Evolutionary conservation across 306 rosid genomes (phyloP).

Genomic region (Abrus precatorius): DNA sequence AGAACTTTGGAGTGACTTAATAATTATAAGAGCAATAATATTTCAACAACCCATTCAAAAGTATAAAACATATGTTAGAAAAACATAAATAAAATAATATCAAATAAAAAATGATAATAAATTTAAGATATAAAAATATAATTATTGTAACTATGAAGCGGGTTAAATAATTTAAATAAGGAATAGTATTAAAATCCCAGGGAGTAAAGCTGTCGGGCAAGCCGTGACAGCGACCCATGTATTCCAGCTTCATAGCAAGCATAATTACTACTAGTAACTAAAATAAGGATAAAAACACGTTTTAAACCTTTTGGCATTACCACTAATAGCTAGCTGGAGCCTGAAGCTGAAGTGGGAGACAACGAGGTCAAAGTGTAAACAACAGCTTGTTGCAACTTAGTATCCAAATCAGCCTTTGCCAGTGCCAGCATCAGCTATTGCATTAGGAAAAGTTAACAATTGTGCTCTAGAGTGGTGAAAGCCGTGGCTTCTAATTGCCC

Average conservation of each 20-base stretch:
- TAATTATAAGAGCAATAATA: too few relatives aligned
- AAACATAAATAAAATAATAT: too few relatives aligned
- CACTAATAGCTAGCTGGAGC: neutral
- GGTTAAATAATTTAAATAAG: neutral
- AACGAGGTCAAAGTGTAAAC: neutral
- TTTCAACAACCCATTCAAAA: too few relatives aligned
- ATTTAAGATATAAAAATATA: too few relatives aligned
- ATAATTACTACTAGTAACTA: neutral
- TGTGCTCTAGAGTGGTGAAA: neutral
- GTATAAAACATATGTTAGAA: too few relatives aligned
- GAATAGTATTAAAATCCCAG: neutral
- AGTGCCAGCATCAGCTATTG: too few relatives aligned
- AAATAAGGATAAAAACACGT: constrained; percentile 22
- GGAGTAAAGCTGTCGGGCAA: neutral
- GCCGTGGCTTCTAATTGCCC: constrained; percentile 20
- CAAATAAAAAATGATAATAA: too few relatives aligned
- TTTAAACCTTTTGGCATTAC: neutral
- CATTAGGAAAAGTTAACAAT: neutral
- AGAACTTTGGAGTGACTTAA: too few relatives aligned
- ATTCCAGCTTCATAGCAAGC: neutral
- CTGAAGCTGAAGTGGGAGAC: neutral
- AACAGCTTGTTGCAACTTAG: neutral
- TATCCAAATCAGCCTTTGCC: neutral
- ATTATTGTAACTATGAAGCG: too few relatives aligned
- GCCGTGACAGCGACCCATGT: neutral